Conservation (phyloP, 202 grass and related monocot genomes). For the Eragrostis tef region DNA sequence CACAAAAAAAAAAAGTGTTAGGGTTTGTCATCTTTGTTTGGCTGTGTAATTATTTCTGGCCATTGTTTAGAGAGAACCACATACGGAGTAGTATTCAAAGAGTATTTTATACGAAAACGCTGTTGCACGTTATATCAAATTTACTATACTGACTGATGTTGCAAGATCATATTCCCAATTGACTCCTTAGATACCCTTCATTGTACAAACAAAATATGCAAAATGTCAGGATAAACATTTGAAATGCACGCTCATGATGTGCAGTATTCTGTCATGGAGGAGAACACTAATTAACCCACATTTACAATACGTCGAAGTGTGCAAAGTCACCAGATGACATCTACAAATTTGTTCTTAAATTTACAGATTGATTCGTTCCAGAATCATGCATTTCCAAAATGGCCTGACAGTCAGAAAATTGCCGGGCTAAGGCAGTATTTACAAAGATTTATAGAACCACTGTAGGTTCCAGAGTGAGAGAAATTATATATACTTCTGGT, state of each 20-base stretch:
- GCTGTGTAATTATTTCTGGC: not conserved
- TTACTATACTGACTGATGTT: not conserved
- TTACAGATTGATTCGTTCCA: not conserved
- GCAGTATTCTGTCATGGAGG: not conserved
- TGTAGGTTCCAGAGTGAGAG: not conserved
- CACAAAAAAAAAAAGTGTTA: no score
- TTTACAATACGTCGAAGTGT: not conserved
- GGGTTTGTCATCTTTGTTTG: not conserved
- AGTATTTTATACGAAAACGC: not conserved
- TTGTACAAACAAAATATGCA: not conserved
- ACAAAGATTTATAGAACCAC: slow-evolving; percentile 44
- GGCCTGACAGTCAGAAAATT: slow-evolving; percentile 17
- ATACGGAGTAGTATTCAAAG: not conserved
- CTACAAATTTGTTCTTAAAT: not conserved
- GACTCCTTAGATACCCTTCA: not conserved
- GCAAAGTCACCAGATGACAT: not conserved
- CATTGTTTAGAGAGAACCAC: not conserved
- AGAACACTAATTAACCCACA: not conserved
- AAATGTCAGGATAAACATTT: not conserved
- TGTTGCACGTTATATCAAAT: not conserved
- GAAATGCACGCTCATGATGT: not conserved
- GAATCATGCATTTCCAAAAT: slow-evolving; percentile 1
- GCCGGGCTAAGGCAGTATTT: slow-evolving; percentile 43
- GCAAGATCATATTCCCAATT: not conserved
- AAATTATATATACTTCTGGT: slow-evolving; percentile 23